Evolutionary conservation across 768 basidiomycete genomes (phyloP).

Genomic region (Xerocomellus chrysenteron): DNA sequence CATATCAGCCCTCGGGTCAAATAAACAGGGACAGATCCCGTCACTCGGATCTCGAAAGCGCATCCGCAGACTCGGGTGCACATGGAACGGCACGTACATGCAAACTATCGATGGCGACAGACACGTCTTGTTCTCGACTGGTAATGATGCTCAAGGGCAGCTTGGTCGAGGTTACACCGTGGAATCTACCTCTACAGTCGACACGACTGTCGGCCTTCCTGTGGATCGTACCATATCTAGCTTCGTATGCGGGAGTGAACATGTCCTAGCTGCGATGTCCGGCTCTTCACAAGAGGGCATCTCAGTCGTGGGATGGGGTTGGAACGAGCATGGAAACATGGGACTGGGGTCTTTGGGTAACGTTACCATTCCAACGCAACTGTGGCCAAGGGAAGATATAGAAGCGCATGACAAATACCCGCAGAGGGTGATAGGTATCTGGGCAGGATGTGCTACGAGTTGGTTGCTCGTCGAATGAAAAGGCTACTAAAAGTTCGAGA

Average conservation of each 20-base stretch:
- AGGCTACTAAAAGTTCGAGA: not conserved
- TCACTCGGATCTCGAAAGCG: constrained; percentile 29
- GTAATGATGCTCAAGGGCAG: constrained; percentile 60
- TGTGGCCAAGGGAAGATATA: constrained; percentile 47
- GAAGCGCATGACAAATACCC: constrained; percentile 5
- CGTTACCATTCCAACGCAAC: constrained; percentile 43
- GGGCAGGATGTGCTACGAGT: constrained; percentile 36
- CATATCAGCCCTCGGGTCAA: constrained; percentile 60
- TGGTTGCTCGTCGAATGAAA: constrained; percentile 31
- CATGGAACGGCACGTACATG: constrained; percentile 80
- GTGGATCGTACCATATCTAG: constrained; percentile 27
- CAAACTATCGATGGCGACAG: constrained; percentile 22
- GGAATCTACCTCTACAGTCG: not conserved
- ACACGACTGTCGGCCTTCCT: constrained; percentile 20
- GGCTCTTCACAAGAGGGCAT: constrained; percentile 26
- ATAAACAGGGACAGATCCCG: constrained; percentile 65
- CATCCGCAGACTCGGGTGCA: constrained; percentile 49
- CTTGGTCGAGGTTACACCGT: constrained; percentile 45
- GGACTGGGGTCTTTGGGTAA: constrained; percentile 65
- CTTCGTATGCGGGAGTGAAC: constrained; percentile 83
- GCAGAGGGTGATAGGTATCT: constrained; percentile 18
- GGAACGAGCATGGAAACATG: constrained; percentile 98
- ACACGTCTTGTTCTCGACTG: constrained; percentile 46
- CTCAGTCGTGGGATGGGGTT: constrained; percentile 84
- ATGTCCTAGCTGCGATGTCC: constrained; percentile 52